phyloP scores from a whole-genome alignment of 2,329 filamentous ascomycete genomes.

The Cladobotryum protrusum region DNA sequence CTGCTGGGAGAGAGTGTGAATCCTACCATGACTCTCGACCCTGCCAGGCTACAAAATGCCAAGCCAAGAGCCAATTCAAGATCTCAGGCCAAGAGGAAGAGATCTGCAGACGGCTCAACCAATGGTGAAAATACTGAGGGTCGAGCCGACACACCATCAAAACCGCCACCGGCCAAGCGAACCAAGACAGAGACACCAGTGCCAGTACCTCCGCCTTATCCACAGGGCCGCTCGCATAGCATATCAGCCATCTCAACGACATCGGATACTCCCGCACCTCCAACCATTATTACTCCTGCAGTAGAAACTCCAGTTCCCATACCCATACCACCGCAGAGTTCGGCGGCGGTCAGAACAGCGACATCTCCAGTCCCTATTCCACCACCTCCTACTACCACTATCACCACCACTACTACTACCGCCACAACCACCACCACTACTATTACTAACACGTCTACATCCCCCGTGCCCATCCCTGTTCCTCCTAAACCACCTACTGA shows the following conservation, averaged over 20 bases:
- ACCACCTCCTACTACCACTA: slow-evolving; percentile 1
- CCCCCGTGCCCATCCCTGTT: slow-evolving; percentile 22
- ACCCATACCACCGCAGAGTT: slow-evolving; percentile 26
- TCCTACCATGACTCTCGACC: slow-evolving; percentile 24
- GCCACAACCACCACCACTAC: neutral
- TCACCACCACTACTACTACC: neutral
- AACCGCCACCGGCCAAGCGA: slow-evolving; percentile 42
- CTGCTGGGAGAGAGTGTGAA: slow-evolving; percentile 33
- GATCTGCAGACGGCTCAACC: slow-evolving; percentile 30
- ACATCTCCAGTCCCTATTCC: slow-evolving; percentile 26
- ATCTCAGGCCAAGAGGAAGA: slow-evolving; percentile 39
- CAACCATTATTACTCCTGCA: slow-evolving; percentile 16
- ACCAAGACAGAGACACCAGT: slow-evolving; percentile 54
- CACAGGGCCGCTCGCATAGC: slow-evolving; percentile 25
- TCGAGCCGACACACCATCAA: slow-evolving; percentile 21
- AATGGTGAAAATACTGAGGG: slow-evolving; percentile 26
- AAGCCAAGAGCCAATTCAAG: slow-evolving; percentile 28
- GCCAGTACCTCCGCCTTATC: slow-evolving; percentile 42
- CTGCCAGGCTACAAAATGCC: slow-evolving; percentile 16
- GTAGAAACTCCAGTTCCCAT: slow-evolving; percentile 38
- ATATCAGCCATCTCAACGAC: slow-evolving; percentile 22
- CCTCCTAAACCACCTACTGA: slow-evolving; percentile 28
- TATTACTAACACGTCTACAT: slow-evolving; percentile 17
- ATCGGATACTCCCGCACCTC: slow-evolving; percentile 16
- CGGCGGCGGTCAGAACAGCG: slow-evolving; percentile 22